phyloP scores from a whole-genome alignment of 1,284 basidiomycete species.

The Macrocystidia cucumis region DNA sequence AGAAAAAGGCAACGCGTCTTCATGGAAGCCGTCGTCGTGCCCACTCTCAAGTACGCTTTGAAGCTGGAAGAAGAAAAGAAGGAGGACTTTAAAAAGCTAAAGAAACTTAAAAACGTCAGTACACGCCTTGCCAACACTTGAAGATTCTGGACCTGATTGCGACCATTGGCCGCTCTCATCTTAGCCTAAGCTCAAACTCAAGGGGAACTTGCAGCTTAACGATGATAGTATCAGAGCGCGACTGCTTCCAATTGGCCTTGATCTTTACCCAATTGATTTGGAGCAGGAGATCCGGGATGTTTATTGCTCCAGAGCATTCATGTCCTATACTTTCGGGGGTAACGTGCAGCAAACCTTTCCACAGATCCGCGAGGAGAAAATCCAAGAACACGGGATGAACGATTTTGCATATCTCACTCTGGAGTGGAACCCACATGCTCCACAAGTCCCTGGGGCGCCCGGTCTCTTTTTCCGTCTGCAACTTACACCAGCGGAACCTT shows the following conservation, averaged over 20 bases:
- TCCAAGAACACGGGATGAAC: conserved; percentile 17
- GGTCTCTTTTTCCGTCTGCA: conserved; percentile 20
- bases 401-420: conserved; percentile 28
- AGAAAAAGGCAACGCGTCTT: no score
- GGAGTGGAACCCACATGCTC: conserved; percentile 25
- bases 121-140: no score
- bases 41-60: no score
- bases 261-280: conserved; percentile 1
- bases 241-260: not conserved
- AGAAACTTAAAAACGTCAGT: no score
- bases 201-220: not conserved
- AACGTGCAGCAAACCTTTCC: conserved; percentile 23
- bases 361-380: conserved; percentile 12
- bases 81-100: no score
- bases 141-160: no score
- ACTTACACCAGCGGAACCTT: not conserved
- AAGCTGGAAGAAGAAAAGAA: no score
- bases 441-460: conserved; percentile 25
- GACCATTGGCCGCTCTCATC: no score
- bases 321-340: conserved; percentile 25
- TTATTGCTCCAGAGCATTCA: conserved; percentile 20
- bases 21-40: no score
- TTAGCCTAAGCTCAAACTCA: conserved; percentile 1
- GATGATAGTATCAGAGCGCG: not conserved
- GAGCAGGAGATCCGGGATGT: conserved; percentile 10